phyloP scores from a whole-genome alignment of 345 rosid genomes.

The Reutealis trisperma region DNA sequence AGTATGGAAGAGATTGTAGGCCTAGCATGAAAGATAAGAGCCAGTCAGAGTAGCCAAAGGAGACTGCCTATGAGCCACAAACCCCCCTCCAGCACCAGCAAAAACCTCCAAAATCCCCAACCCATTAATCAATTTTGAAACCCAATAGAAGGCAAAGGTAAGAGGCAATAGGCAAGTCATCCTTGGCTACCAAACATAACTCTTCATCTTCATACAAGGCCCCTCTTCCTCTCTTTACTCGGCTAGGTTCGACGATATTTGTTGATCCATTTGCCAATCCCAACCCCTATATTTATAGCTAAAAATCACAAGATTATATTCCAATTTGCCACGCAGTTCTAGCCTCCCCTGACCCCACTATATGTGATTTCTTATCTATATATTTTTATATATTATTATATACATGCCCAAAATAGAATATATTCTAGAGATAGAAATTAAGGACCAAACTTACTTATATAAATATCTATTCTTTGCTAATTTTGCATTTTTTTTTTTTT shows the following conservation, averaged over 20 bases:
- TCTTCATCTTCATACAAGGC: conserved; percentile 51
- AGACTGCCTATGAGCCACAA: conserved; percentile 31
- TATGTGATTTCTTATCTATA: background rate
- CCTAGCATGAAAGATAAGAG: conserved; percentile 37
- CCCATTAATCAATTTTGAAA: background rate
- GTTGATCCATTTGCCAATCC: background rate
- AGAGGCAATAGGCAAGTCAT: conserved; percentile 51
- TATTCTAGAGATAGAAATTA: conserved; percentile 16
- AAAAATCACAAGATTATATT: background rate
- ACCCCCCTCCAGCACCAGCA: no score
- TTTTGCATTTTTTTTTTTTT: no score
- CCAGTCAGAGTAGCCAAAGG: conserved; percentile 38
- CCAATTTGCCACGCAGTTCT: background rate
- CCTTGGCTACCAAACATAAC: conserved; percentile 54
- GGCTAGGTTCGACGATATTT: background rate
- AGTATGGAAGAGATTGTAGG: conserved; percentile 11
- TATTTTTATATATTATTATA: background rate
- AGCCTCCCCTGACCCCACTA: no score
- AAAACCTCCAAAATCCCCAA: background rate
- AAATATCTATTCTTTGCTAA: background rate
- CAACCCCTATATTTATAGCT: conserved; percentile 31
- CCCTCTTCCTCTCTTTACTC: conserved; percentile 34
- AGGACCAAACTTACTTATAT: background rate
- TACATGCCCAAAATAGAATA: conserved; percentile 10
- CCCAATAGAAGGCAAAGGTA: background rate